A percentile compares a stretch with the other conserved stretches of the same genome.
phyloP scores from a whole-genome alignment of 2,329 filamentous ascomycete species.

The Bipolaris zeicola region DNA sequence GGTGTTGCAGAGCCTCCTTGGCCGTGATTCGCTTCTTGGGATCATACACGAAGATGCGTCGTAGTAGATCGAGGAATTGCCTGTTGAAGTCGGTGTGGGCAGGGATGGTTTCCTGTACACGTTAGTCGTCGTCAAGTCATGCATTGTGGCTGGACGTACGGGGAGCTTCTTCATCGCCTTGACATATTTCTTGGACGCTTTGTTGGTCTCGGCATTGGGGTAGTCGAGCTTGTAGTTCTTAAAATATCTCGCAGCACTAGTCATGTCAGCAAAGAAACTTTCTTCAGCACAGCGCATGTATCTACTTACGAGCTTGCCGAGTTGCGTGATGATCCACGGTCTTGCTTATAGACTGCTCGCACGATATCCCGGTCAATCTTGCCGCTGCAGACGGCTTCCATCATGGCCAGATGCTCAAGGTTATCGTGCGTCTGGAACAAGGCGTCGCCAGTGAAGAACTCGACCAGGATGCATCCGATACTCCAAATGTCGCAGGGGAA shows the following conservation, averaged over 20 bases:
- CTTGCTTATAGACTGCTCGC: constrained; percentile 58
- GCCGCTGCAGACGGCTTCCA: constrained; percentile 66
- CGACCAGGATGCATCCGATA: constrained; percentile 70
- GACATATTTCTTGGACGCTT: constrained; percentile 69
- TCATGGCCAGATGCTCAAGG: constrained; percentile 71
- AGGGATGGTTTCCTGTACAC: constrained; percentile 64
- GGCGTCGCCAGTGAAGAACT: constrained; percentile 71
- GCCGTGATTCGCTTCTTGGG: constrained; percentile 68
- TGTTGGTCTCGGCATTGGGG: constrained; percentile 66
- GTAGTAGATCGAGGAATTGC: constrained; percentile 66
- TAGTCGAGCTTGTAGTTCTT: constrained; percentile 64
- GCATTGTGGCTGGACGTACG: constrained; percentile 49
- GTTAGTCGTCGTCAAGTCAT: constrained; percentile 15
- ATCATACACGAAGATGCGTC: constrained; percentile 69
- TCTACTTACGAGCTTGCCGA: constrained; percentile 60
- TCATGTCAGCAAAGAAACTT: constrained; percentile 36
- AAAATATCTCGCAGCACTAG: constrained; percentile 57
- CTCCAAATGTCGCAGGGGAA: constrained; percentile 73
- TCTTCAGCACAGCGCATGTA: not conserved
- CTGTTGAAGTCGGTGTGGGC: constrained; percentile 64
- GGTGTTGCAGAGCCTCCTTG: constrained; percentile 68
- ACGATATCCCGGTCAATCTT: constrained; percentile 63
- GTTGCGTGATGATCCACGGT: constrained; percentile 55
- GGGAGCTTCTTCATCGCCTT: constrained; percentile 69
- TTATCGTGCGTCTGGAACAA: constrained; percentile 73